These are phyloP conservation scores for Fusarium pininemorale DNA, from an alignment of 2,329 filamentous ascomycete genomes.

Conservation along the genomic window DNA sequence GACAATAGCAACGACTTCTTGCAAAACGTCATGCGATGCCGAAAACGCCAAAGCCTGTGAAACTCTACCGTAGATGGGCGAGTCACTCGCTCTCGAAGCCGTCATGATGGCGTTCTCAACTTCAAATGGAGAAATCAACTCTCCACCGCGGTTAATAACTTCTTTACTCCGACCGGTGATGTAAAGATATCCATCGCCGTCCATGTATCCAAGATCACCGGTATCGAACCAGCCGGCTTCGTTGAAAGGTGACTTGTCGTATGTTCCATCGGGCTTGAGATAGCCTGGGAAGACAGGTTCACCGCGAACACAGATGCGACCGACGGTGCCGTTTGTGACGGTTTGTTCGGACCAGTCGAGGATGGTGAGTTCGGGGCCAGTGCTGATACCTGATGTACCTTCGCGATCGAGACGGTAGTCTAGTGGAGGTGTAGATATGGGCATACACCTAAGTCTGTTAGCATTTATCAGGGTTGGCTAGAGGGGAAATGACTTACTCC, in stretches of 20 bases:
- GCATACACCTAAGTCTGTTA: neutral
- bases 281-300: conserved; percentile 3
- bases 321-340: neutral
- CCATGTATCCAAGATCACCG: conserved; percentile 7
- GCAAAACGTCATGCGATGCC: neutral
- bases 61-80: neutral
- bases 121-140: neutral
- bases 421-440: neutral
- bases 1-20: neutral
- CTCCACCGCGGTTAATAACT: neutral
- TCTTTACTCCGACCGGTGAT: conserved; percentile 15
- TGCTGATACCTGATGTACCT: conserved; percentile 11
- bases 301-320: conserved; percentile 1
- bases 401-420: neutral
- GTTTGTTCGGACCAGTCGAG: neutral
- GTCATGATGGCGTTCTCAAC: conserved; percentile 19
- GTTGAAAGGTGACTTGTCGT: neutral
- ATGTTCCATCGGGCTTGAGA: neutral
- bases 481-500: neutral
- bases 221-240: neutral
- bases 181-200: neutral
- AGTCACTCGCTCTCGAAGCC: neutral
- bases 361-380: conserved; percentile 2
- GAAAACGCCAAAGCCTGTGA: neutral
- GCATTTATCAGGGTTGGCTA: neutral